A percentile compares a stretch with the other conserved stretches of the same genome.
Evolutionary conservation across 2,329 filamentous ascomycete species (phyloP).

Genomic region (Zarea fungicola): DNA sequence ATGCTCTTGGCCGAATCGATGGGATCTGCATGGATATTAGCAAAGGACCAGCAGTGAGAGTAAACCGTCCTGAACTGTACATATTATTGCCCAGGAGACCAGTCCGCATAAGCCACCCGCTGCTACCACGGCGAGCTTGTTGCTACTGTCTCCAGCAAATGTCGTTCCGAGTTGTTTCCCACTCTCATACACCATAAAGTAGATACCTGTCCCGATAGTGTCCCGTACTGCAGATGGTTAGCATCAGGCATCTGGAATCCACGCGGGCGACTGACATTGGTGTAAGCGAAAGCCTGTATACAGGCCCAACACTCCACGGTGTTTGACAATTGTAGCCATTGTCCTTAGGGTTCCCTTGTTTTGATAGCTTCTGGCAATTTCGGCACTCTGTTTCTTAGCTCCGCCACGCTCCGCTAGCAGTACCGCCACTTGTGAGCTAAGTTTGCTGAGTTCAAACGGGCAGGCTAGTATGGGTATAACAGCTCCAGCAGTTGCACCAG

Average conservation of each 20-base stretch:
- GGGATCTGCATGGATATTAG: constrained; percentile 41
- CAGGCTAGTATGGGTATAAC: constrained; percentile 77
- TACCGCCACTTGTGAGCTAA: constrained; percentile 80
- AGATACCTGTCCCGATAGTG: constrained; percentile 76
- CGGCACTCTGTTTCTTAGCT: constrained; percentile 43
- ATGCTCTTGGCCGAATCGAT: constrained; percentile 82
- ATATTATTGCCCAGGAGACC: constrained; percentile 73
- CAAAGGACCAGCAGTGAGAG: not conserved
- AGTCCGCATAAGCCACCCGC: constrained; percentile 79
- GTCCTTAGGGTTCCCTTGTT: constrained; percentile 74
- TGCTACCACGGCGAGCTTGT: constrained; percentile 70
- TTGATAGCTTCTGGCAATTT: constrained; percentile 63
- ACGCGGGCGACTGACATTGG: constrained; percentile 51
- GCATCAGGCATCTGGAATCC: not conserved
- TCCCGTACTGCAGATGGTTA: constrained; percentile 59
- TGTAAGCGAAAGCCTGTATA: constrained; percentile 80
- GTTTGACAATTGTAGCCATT: constrained; percentile 69
- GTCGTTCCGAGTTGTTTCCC: constrained; percentile 77
- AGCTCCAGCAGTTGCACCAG: constrained; percentile 74
- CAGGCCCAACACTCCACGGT: constrained; percentile 66
- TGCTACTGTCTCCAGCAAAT: constrained; percentile 67
- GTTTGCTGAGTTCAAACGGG: constrained; percentile 85
- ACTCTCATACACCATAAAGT: constrained; percentile 87
- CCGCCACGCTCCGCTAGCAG: constrained; percentile 53
- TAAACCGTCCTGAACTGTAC: constrained; percentile 40